These are phyloP conservation scores for Coniochaeta sp. DNA, from an alignment of 2,329 filamentous ascomycete genomes.

Conservation along the genomic window DNA sequence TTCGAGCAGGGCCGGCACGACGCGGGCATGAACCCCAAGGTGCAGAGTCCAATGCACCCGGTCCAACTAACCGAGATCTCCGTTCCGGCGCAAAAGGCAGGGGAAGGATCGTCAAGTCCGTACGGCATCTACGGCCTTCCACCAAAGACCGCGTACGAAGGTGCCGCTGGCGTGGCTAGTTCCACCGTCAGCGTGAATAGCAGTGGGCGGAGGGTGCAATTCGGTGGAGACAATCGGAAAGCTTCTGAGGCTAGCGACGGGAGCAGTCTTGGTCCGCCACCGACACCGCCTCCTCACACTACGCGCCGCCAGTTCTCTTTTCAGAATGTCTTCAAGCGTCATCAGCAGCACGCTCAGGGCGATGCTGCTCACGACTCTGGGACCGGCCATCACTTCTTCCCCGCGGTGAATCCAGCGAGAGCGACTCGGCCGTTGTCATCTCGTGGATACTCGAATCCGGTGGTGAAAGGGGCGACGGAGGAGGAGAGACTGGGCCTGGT, in stretches of 20 bases:
- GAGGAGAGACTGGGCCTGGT: slow-evolving; percentile 79
- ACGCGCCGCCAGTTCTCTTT: slow-evolving; percentile 84
- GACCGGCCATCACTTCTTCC: slow-evolving; percentile 10
- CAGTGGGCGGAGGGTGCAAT: slow-evolving; percentile 39
- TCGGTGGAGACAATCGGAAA: slow-evolving; percentile 26
- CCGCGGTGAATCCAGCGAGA: not conserved
- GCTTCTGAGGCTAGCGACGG: slow-evolving; percentile 31
- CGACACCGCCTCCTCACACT: slow-evolving; percentile 54
- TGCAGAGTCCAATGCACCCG: slow-evolving; percentile 50
- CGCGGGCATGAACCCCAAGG: slow-evolving; percentile 19
- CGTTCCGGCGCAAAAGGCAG: slow-evolving; percentile 37
- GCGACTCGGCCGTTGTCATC: slow-evolving; percentile 20
- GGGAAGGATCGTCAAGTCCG: slow-evolving; percentile 27
- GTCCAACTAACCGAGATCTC: slow-evolving; percentile 56
- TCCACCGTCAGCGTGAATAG: slow-evolving; percentile 36
- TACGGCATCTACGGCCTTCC: slow-evolving; percentile 41
- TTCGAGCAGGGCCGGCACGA: slow-evolving; percentile 20
- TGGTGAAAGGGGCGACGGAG: slow-evolving; percentile 56
- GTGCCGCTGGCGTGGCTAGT: slow-evolving; percentile 12
- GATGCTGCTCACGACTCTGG: slow-evolving; percentile 12
- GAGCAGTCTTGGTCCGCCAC: slow-evolving; percentile 38
- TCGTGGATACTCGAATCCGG: slow-evolving; percentile 30
- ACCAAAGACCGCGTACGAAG: slow-evolving; percentile 38
- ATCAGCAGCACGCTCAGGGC: slow-evolving; percentile 23
- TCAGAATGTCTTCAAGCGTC: slow-evolving; percentile 69